Conservation (phyloP, 495 filamentous ascomycete species). For the Aspergillus asperescens region DNA sequence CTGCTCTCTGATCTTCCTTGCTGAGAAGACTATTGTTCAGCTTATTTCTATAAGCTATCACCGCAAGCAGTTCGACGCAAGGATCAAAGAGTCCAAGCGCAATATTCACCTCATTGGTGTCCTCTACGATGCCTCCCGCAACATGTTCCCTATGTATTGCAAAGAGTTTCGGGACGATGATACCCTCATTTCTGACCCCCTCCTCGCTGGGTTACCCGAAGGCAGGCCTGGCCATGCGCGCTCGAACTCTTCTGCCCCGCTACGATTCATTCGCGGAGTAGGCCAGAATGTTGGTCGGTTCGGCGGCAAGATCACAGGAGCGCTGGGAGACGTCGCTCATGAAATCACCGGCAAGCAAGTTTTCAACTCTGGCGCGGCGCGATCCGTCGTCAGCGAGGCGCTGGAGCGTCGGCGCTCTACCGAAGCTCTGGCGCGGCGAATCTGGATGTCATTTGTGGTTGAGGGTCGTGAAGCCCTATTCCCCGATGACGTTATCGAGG, state of each 20-base stretch:
- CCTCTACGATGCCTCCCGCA: slow-evolving; percentile 83
- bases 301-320: slow-evolving; percentile 85
- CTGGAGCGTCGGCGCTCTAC: slow-evolving; percentile 75
- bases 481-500: slow-evolving; percentile 77
- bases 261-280: slow-evolving; percentile 63
- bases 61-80: slow-evolving; percentile 80
- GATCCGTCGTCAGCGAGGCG: slow-evolving; percentile 82
- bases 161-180: slow-evolving; percentile 88
- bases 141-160: slow-evolving; percentile 87
- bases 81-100: slow-evolving; percentile 84
- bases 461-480: slow-evolving; percentile 79
- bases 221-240: slow-evolving; percentile 34
- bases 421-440: slow-evolving; percentile 81
- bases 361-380: slow-evolving; percentile 83
- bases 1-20: slow-evolving; percentile 69
- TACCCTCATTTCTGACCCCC: slow-evolving; percentile 76
- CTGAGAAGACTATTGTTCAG: slow-evolving; percentile 80
- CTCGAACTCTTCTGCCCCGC: slow-evolving; percentile 62
- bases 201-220: slow-evolving; percentile 38
- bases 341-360: slow-evolving; percentile 93
- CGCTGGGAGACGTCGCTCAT: slow-evolving; percentile 87
- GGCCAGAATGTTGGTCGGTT: slow-evolving; percentile 67
- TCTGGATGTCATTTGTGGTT: slow-evolving; percentile 98
- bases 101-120: slow-evolving; percentile 72
- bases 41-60: slow-evolving; percentile 94